These are phyloP conservation scores for Dianthus caryophyllus DNA, from an alignment of 148 eudicot genomes.

Conservation along the genomic window DNA sequence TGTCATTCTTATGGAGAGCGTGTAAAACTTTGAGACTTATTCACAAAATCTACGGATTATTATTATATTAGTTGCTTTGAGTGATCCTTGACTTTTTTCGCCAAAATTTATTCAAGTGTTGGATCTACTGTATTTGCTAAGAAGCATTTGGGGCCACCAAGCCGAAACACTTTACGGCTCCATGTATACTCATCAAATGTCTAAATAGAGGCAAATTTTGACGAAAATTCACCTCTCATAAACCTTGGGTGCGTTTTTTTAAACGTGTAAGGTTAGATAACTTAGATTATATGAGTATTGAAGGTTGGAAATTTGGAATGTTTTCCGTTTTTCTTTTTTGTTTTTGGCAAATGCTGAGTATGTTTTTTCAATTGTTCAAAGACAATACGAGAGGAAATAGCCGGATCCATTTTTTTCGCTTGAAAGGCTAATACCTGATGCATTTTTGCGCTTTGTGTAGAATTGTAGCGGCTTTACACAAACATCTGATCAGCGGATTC, in stretches of 20 bases:
- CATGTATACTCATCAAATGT: too few relatives aligned
- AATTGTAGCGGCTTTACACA: conserved; percentile 33
- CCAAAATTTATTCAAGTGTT: too few relatives aligned
- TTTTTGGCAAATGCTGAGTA: neutral
- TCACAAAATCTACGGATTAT: too few relatives aligned
- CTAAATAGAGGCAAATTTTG: too few relatives aligned
- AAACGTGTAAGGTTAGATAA: neutral
- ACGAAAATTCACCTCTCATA: neutral
- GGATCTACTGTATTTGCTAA: too few relatives aligned
- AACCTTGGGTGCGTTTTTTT: neutral
- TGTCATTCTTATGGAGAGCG: too few relatives aligned
- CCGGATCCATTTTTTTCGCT: neutral
- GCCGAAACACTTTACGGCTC: too few relatives aligned
- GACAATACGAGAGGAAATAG: neutral
- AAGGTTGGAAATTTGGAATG: neutral
- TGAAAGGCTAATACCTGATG: neutral
- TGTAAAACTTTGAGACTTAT: too few relatives aligned
- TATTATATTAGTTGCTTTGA: too few relatives aligned
- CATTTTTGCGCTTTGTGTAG: conserved; percentile 6
- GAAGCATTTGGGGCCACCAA: too few relatives aligned
- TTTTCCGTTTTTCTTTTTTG: too few relatives aligned
- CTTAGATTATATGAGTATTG: neutral
- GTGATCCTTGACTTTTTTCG: too few relatives aligned
- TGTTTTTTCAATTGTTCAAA: neutral
- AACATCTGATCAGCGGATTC: conserved; percentile 7